Percentiles rank a stretch among this genome's conserved stretches.
phyloP scores from a whole-genome alignment of 345 rosid genomes.

The Eucalyptus cladocalyx region DNA sequence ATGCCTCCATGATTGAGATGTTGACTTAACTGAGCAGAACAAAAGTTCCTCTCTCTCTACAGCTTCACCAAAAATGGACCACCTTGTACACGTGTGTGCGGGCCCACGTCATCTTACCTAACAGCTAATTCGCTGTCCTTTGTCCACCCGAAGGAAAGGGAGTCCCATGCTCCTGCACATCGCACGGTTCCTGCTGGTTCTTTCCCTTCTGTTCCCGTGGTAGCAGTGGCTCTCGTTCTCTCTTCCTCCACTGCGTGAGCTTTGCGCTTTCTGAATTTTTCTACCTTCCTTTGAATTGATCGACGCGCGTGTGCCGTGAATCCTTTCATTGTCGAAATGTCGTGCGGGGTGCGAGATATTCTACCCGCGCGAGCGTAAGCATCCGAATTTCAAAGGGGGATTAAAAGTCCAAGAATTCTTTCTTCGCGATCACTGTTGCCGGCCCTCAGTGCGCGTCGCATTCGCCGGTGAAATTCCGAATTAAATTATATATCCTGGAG shows the following conservation, averaged over 20 bases:
- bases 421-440: background rate
- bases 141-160: background rate
- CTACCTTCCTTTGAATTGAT: background rate
- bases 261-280: background rate
- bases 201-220: background rate
- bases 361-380: background rate
- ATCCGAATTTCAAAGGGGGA: background rate
- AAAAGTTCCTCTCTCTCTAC: slow-evolving; percentile 9
- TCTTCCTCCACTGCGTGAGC: background rate
- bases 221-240: background rate
- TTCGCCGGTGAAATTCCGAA: background rate
- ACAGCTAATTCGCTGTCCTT: slow-evolving; percentile 7
- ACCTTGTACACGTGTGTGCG: slow-evolving; percentile 40
- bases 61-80: background rate
- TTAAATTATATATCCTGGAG: background rate
- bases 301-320: background rate
- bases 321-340: background rate
- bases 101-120: slow-evolving; percentile 14
- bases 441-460: background rate
- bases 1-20: slow-evolving; percentile 58
- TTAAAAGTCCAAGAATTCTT: background rate
- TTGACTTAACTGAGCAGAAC: slow-evolving; percentile 27
- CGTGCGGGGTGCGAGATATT: background rate
- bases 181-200: background rate
- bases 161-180: background rate